Evolutionary conservation across 2,329 filamentous ascomycete genomes (phyloP), one percentile per base, ranked within the genome.

Genomic region (Monosporascus cannonballus): DNA sequence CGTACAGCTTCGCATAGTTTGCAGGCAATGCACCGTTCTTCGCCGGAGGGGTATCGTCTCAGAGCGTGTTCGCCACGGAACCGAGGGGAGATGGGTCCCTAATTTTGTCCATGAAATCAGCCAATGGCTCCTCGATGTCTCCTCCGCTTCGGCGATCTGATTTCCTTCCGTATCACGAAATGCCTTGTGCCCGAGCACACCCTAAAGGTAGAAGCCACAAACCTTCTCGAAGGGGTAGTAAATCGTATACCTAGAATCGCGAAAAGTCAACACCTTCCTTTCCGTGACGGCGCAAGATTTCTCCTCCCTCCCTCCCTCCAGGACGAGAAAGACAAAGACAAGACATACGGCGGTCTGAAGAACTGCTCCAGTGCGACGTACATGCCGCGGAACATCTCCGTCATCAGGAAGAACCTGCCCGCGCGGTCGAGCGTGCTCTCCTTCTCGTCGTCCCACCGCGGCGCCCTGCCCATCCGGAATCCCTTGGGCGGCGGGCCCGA

Each of bases 1-100:
- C 67, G 24, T 73, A 85, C 80, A 64, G 94, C 94, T 77, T 99
- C 94, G 77, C 94, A 99, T 54, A 99, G 86, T 81, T 99, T 99
- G 89, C 94, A 99, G 64, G 94, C 94, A 74, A 99, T 99, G 80
- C 94, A 99, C 64, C 94, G 89, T 79, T 99, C 94, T 77, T 99
- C 94, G 62, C 94, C 94, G 3, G 93, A 95, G 30, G 94, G 94
- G 74, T 99, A 99, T 68, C 94, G 85, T 73, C 94, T 86, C 59
- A 99, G 82, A 61, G 94, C 94, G 77, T 99, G 94, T 75, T 99
- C 94, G 71, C 94, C 94, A 73, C 94, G 89, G 85, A 99, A 99
- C 64, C 94, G 88, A 56, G 94, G 94, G 37, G 92, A 96, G 71
- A 99, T 96, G 56, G 94, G 94, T 47, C 94, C 94, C 81, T 84